Evolutionary conservation across 2,329 filamentous ascomycete genomes (phyloP).

Genomic region (Domatiomyces catenatus): DNA sequence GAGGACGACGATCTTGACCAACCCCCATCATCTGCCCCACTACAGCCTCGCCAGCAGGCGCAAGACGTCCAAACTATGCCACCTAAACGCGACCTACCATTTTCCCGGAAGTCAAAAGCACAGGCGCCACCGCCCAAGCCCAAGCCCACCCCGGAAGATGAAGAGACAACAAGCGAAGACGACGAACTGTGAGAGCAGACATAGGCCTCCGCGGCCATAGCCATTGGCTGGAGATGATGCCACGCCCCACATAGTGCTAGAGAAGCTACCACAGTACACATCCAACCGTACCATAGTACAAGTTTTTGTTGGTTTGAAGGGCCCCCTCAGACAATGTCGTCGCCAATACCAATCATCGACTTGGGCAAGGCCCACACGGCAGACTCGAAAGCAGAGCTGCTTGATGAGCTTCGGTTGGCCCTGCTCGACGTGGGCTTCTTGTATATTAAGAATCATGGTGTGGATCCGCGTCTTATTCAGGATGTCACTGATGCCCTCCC

Average conservation of each 20-base stretch:
- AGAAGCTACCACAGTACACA: background rate
- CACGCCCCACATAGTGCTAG: background rate
- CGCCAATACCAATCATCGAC: slow-evolving; percentile 22
- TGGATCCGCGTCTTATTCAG: slow-evolving; percentile 9
- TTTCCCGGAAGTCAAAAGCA: slow-evolving; percentile 2
- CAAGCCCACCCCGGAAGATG: slow-evolving; percentile 3
- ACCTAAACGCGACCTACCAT: slow-evolving; percentile 10
- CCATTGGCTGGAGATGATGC: background rate
- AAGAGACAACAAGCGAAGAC: slow-evolving; percentile 15
- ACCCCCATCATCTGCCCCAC: background rate
- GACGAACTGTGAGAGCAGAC: slow-evolving; percentile 10
- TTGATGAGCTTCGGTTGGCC: slow-evolving; percentile 11
- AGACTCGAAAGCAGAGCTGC: slow-evolving; percentile 2
- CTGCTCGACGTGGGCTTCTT: slow-evolving; percentile 18
- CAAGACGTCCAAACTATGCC: slow-evolving; percentile 2
- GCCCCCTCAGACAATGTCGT: background rate
- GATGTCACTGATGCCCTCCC: slow-evolving; percentile 10
- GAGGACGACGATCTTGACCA: slow-evolving; percentile 9
- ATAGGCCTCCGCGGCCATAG: no score
- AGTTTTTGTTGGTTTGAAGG: background rate
- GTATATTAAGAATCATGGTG: slow-evolving; percentile 18
- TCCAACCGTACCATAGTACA: background rate
- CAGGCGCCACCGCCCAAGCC: background rate
- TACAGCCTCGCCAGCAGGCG: background rate
- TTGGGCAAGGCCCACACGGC: slow-evolving; percentile 18